Evolutionary conservation across 2,329 filamentous ascomycete genomes (phyloP).

Genomic region (Pseudogymnoascus sp.): DNA sequence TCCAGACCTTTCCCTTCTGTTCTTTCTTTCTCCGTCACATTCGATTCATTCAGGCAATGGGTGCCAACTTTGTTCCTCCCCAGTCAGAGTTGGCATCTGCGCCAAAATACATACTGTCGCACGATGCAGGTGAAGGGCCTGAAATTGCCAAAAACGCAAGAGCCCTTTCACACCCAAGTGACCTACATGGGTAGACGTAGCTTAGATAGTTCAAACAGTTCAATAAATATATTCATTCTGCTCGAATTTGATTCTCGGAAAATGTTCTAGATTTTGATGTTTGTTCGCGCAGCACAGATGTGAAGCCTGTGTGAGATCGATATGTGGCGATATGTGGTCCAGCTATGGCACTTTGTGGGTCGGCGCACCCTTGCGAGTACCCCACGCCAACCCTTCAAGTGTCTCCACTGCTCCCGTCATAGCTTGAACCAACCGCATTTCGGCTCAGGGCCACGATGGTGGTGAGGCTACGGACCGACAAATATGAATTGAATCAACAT

Average conservation of each 20-base stretch:
- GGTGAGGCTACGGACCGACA: not conserved
- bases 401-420: not conserved
- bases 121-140: not conserved
- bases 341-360: not conserved
- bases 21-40: not conserved
- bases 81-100: not conserved
- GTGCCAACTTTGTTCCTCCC: not conserved
- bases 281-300: not conserved
- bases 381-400: not conserved
- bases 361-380: not conserved
- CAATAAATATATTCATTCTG: not conserved
- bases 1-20: not conserved
- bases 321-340: not conserved
- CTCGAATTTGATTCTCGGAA: not conserved
- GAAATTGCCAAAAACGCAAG: not conserved
- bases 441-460: constrained; percentile 1
- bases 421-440: constrained; percentile 2
- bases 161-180: not conserved
- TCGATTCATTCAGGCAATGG: not conserved
- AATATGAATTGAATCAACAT: not conserved
- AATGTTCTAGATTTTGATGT: not conserved
- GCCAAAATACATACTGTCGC: not conserved
- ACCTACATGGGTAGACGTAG: not conserved
- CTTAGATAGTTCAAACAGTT: too few relatives aligned
- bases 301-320: not conserved